Evolutionary conservation across 176 grass and related monocot genomes (phyloP).

Genomic region (Ananas comosus): DNA sequence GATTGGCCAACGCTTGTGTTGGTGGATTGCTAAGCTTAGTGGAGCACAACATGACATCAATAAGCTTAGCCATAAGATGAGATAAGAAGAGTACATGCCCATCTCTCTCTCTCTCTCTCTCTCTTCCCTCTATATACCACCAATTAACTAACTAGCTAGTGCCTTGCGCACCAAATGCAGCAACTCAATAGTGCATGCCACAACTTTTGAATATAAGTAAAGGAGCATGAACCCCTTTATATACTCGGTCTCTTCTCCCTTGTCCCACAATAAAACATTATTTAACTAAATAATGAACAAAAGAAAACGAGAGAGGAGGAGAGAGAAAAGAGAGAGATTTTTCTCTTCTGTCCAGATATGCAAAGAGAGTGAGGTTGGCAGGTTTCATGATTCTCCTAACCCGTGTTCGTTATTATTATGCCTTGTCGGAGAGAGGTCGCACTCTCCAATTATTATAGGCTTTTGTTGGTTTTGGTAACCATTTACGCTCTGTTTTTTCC

Average conservation of each 20-base stretch:
- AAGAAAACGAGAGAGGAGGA: background rate
- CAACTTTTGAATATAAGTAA: background rate
- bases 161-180: background rate
- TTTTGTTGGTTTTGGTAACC: background rate
- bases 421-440: background rate
- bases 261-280: background rate
- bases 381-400: constrained; percentile 4
- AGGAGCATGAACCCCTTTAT: background rate
- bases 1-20: constrained; percentile 11
- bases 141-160: too few relatives aligned
- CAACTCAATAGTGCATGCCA: background rate
- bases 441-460: background rate
- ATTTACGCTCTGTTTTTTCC: background rate
- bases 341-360: too few relatives aligned
- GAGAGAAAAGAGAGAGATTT: background rate
- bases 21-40: constrained; percentile 6
- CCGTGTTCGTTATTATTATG: constrained; percentile 3
- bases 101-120: background rate
- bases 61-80: constrained; percentile 17
- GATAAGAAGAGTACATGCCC: background rate
- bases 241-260: background rate
- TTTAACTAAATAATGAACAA: background rate
- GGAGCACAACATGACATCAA: constrained; percentile 12
- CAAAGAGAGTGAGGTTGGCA: background rate
- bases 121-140: too few relatives aligned